A percentile compares a stretch with the other conserved stretches of the same genome.
phyloP scores from a whole-genome alignment of 176 grass and related monocot species.

The Alopecurus myosuroides region DNA sequence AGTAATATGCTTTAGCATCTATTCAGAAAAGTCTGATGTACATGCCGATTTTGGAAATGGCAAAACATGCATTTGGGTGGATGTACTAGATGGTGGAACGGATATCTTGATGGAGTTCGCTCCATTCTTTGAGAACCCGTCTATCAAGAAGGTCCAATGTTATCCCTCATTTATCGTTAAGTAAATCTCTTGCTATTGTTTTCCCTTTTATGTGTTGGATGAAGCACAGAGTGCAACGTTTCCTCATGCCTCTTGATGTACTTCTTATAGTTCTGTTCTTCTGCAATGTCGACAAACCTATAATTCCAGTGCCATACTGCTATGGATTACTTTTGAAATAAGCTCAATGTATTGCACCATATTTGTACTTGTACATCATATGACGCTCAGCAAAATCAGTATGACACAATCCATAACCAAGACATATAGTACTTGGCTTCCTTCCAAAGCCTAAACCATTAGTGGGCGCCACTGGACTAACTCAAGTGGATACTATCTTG shows the following conservation, averaged over 20 bases:
- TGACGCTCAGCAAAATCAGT: neutral
- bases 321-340: conserved; percentile 19
- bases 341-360: neutral
- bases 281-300: neutral
- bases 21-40: conserved; percentile 46
- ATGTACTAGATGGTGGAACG: conserved; percentile 77
- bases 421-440: neutral
- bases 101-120: conserved; percentile 77
- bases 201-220: neutral
- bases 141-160: conserved; percentile 74
- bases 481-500: neutral
- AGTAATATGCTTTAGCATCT: conserved; percentile 89
- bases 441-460: neutral
- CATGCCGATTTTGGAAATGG: conserved; percentile 79
- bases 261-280: neutral
- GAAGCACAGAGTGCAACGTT: neutral
- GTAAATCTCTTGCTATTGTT: neutral
- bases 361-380: neutral
- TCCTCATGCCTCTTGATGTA: neutral
- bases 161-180: conserved; percentile 13
- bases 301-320: neutral
- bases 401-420: neutral
- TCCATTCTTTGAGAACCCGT: conserved; percentile 76
- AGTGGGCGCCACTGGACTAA: neutral
- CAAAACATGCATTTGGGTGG: conserved; percentile 92